Percentiles rank a stretch among this genome's conserved stretches.
phyloP scores from a whole-genome alignment of 768 basidiomycete species.

The Hericium rajendrae region DNA sequence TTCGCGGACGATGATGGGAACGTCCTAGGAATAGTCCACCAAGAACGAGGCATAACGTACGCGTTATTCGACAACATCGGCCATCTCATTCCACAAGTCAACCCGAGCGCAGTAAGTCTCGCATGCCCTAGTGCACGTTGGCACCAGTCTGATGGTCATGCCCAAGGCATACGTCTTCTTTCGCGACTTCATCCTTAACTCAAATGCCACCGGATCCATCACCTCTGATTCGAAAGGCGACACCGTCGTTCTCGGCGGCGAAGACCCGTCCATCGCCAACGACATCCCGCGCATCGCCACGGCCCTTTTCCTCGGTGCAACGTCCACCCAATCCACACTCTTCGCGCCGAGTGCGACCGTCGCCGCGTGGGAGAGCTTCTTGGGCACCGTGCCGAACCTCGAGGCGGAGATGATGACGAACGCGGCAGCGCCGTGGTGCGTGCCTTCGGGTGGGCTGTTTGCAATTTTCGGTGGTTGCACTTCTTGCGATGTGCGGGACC shows the following conservation, averaged over 20 bases:
- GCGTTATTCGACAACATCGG: conserved; percentile 29
- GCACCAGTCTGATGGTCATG: background rate
- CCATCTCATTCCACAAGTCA: conserved; percentile 28
- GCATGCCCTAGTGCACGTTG: conserved; percentile 21
- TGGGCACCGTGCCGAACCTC: conserved; percentile 15
- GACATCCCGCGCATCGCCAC: conserved; percentile 44
- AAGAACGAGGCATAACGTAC: conserved; percentile 56
- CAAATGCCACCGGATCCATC: conserved; percentile 51
- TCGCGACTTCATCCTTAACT: conserved; percentile 60
- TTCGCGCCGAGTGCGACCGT: conserved; percentile 22
- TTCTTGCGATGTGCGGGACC: too few relatives aligned
- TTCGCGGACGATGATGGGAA: conserved; percentile 53
- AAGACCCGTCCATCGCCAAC: conserved; percentile 33
- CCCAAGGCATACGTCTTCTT: conserved; percentile 49
- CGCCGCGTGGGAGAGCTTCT: conserved; percentile 23
- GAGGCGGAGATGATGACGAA: background rate
- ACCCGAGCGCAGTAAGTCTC: conserved; percentile 40
- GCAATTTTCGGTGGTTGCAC: too few relatives aligned
- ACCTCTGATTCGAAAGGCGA: conserved; percentile 17
- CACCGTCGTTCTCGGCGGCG: conserved; percentile 38
- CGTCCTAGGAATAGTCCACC: conserved; percentile 61
- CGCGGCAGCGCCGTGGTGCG: background rate
- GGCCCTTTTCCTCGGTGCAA: conserved; percentile 45
- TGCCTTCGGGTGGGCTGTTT: too few relatives aligned
- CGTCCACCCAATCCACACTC: conserved; percentile 17